phyloP scores from a whole-genome alignment of 2,329 filamentous ascomycete genomes.

The Cladosporium sp. region DNA sequence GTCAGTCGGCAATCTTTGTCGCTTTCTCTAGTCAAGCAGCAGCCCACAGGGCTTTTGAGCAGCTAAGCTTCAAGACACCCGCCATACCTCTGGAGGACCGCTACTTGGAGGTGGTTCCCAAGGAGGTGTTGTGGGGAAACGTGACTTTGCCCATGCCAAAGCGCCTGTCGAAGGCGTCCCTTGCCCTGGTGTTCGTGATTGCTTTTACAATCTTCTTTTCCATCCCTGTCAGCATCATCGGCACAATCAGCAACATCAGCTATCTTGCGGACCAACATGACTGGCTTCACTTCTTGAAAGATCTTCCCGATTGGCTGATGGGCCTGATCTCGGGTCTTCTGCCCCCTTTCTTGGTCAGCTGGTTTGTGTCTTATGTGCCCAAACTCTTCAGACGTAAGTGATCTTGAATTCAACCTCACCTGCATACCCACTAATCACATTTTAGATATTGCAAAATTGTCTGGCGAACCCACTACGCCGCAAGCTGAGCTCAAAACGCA shows the following conservation, averaged over 20 bases:
- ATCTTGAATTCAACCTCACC: not conserved
- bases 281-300: constrained; percentile 29
- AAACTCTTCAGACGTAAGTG: constrained; percentile 29
- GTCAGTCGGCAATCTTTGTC: constrained; percentile 75
- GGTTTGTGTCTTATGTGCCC: constrained; percentile 32
- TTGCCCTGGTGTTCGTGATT: constrained; percentile 30
- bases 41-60: constrained; percentile 79
- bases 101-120: constrained; percentile 41
- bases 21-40: constrained; percentile 79
- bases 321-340: constrained; percentile 30
- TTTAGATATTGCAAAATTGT: constrained; percentile 29
- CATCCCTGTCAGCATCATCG: constrained; percentile 31
- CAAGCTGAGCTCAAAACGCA: constrained; percentile 41
- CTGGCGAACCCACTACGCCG: constrained; percentile 37
- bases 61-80: constrained; percentile 26
- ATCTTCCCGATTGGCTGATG: constrained; percentile 27
- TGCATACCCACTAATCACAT: not conserved
- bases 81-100: constrained; percentile 36
- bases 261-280: constrained; percentile 27
- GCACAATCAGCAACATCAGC: constrained; percentile 31
- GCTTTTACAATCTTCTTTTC: constrained; percentile 35
- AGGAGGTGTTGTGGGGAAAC: constrained; percentile 47
- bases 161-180: constrained; percentile 27
- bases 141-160: constrained; percentile 33
- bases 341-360: constrained; percentile 30